These are phyloP conservation scores for Datura wrightii DNA, from an alignment of 257 asterid genomes.

Conservation along the genomic window DNA sequence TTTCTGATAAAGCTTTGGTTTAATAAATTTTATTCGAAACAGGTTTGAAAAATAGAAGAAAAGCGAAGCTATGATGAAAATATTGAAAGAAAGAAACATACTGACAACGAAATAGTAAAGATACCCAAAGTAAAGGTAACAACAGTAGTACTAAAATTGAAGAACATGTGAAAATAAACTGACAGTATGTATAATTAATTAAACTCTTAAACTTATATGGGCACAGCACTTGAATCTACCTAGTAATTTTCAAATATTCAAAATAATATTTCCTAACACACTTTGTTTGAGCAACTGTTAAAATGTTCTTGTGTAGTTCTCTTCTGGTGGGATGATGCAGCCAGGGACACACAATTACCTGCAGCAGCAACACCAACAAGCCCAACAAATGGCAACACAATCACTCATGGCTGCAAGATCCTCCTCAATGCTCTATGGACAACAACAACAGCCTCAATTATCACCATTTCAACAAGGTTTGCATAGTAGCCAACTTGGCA, in stretches of 20 bases:
- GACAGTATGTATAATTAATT: background rate
- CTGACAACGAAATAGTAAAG: no score
- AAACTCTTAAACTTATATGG: background rate
- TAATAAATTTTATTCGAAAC: no score
- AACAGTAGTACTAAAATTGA: no score
- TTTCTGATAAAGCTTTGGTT: no score
- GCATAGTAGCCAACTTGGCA: constrained; percentile 71
- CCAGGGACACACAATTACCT: constrained; percentile 72
- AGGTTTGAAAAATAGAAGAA: no score
- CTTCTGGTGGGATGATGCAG: constrained; percentile 69
- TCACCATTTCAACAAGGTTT: constrained; percentile 74
- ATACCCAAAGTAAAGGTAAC: no score
- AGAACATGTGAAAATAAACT: background rate
- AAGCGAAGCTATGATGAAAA: no score
- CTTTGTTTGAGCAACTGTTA: background rate
- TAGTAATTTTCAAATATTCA: background rate
- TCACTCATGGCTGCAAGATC: constrained; percentile 78
- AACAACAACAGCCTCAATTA: constrained; percentile 56
- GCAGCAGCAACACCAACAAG: constrained; percentile 73
- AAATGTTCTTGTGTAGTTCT: constrained; percentile 47
- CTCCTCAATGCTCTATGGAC: constrained; percentile 73
- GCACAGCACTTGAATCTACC: background rate
- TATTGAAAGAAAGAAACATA: no score
- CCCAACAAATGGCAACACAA: constrained; percentile 82
- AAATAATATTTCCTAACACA: background rate